phyloP scores from a whole-genome alignment of 2,329 filamentous ascomycete genomes.

The Bipolaris oryzae region DNA sequence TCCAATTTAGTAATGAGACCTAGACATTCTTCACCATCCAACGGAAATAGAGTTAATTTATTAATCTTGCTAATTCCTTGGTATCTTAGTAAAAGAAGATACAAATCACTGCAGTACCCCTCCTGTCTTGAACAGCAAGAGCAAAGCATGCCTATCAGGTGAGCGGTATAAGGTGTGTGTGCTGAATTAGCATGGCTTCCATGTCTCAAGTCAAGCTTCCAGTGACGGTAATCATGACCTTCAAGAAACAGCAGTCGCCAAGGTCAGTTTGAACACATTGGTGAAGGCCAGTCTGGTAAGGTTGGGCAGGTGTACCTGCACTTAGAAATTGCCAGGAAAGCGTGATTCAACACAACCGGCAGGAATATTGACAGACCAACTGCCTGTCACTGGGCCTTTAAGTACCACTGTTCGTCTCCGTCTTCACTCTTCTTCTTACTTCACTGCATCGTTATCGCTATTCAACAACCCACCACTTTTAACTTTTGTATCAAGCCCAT shows the following conservation, averaged over 20 bases:
- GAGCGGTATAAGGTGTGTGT: constrained; percentile 16
- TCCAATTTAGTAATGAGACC: too few relatives aligned
- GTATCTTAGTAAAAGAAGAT: too few relatives aligned
- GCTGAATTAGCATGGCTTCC: constrained; percentile 2
- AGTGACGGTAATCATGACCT: constrained; percentile 21
- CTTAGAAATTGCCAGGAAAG: constrained; percentile 5
- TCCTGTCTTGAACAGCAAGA: constrained; percentile 12
- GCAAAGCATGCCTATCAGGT: constrained; percentile 11
- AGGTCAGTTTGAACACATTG: constrained; percentile 19
- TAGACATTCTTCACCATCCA: too few relatives aligned
- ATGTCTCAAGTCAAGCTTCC: constrained; percentile 16
- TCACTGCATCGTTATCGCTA: neutral
- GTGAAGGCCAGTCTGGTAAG: constrained; percentile 22
- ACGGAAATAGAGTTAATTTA: too few relatives aligned
- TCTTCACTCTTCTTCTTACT: neutral
- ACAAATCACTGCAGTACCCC: too few relatives aligned
- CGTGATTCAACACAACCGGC: neutral
- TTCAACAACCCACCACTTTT: neutral
- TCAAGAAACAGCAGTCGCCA: constrained; percentile 21
- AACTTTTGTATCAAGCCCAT: neutral
- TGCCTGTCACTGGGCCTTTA: neutral
- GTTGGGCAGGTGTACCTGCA: constrained; percentile 23
- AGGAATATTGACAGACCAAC: neutral
- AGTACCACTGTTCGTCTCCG: neutral
- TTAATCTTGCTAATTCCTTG: too few relatives aligned